A percentile compares a stretch with the other conserved stretches of the same genome.
Evolutionary conservation across 2,329 filamentous ascomycete species (phyloP).

Genomic region (Fusarium humuli): DNA sequence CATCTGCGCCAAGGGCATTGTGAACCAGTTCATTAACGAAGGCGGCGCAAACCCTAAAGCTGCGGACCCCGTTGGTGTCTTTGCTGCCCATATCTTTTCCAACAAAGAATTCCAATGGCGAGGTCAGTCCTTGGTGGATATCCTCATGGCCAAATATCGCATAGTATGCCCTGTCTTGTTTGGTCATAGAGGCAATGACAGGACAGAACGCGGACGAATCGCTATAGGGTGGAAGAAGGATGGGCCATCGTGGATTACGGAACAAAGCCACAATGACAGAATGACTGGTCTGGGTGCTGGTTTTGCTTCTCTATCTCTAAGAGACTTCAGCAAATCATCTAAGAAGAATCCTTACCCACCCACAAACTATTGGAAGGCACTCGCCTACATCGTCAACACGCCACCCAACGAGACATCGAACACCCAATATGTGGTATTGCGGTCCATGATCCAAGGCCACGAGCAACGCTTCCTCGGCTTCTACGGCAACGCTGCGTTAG

Average conservation of each 20-base stretch:
- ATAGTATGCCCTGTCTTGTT: constrained; percentile 86
- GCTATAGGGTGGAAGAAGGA: constrained; percentile 81
- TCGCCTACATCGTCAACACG: constrained; percentile 82
- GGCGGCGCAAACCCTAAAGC: constrained; percentile 71
- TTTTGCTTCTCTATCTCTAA: constrained; percentile 83
- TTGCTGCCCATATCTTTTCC: constrained; percentile 80
- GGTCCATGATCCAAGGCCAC: constrained; percentile 77
- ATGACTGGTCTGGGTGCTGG: constrained; percentile 88
- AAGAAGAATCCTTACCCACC: constrained; percentile 82
- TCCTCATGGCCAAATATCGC: constrained; percentile 87
- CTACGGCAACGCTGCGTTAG: constrained; percentile 82
- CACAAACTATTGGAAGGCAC: constrained; percentile 82
- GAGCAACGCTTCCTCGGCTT: constrained; percentile 81
- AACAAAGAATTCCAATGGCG: constrained; percentile 74
- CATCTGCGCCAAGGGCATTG: constrained; percentile 77
- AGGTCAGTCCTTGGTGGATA: constrained; percentile 77
- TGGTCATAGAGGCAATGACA: constrained; percentile 81
- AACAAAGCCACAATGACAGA: constrained; percentile 81
- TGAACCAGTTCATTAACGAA: constrained; percentile 77
- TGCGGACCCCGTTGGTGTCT: constrained; percentile 83
- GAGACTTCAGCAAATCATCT: constrained; percentile 79
- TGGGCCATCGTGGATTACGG: constrained; percentile 69
- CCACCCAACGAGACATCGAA: constrained; percentile 74
- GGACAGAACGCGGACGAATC: constrained; percentile 72
- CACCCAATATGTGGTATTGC: constrained; percentile 78